Percentiles rank a stretch among this genome's conserved stretches.
These are phyloP conservation scores for Pyrenula aspistea DNA, from an alignment of 495 filamentous ascomycete species.

Conservation along the genomic window DNA sequence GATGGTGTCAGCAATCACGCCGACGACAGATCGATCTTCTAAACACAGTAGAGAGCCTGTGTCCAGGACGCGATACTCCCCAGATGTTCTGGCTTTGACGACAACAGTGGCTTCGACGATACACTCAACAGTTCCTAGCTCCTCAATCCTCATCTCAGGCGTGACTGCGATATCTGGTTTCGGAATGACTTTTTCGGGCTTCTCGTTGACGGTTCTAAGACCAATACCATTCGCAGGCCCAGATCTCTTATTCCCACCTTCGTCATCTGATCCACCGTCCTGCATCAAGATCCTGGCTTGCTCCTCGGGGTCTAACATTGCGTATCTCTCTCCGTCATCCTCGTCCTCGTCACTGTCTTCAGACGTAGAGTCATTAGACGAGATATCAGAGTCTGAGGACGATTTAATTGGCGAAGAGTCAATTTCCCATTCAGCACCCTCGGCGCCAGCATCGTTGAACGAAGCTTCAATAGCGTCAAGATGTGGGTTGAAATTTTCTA, in stretches of 20 bases:
- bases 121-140: slow-evolving; percentile 59
- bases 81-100: slow-evolving; percentile 66
- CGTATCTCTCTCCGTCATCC: slow-evolving; percentile 31
- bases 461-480: slow-evolving; percentile 10
- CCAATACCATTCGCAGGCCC: slow-evolving; percentile 32
- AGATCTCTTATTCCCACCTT: slow-evolving; percentile 41
- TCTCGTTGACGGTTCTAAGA: slow-evolving; percentile 63
- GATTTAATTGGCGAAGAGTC: slow-evolving; percentile 52
- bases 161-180: slow-evolving; percentile 66
- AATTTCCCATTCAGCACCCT: slow-evolving; percentile 60
- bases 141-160: slow-evolving; percentile 58
- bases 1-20: slow-evolving; percentile 67
- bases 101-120: slow-evolving; percentile 66
- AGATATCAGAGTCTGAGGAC: slow-evolving; percentile 36
- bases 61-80: slow-evolving; percentile 74
- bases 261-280: slow-evolving; percentile 56
- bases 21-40: slow-evolving; percentile 62
- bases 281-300: slow-evolving; percentile 72
- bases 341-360: slow-evolving; percentile 43
- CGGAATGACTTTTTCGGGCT: slow-evolving; percentile 51
- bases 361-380: slow-evolving; percentile 37
- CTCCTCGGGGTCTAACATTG: slow-evolving; percentile 63
- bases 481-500: neutral
- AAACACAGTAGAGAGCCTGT: slow-evolving; percentile 71
- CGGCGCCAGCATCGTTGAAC: slow-evolving; percentile 39